Evolutionary conservation across 2,329 filamentous ascomycete genomes (phyloP), one percentile per base, ranked within the genome.

Genomic region (Pseudogymnoascus sp.): DNA sequence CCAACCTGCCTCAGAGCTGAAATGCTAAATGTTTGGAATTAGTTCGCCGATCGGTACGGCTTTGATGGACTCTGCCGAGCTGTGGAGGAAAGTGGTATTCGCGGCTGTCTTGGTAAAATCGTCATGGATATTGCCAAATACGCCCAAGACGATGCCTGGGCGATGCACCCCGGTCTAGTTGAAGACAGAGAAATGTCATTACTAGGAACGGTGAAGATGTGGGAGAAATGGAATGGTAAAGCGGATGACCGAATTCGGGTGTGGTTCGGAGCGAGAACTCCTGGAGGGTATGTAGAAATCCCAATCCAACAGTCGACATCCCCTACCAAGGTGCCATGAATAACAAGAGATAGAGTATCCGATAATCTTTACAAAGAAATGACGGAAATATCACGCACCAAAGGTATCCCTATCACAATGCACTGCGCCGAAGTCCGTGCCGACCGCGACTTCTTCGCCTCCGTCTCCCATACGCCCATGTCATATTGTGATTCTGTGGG

Each of bases 31-130:
- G 8, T 31, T 31, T 21, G 11, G 34, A 4, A 6, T 50, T 65
- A 77, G 75, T 79, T 79, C 64, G 76, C 78, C 5, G 74, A 79
- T 67, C 74, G 78, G 14, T 79, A 78, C 62, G 78, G 78, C 3
- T 80, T 79, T 63, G 77, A 80, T 62, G 77, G 77, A 3, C 72
- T 80, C 4, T 75, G 73, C 63, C 70, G 69, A 25, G 78, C 77
- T 0, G 78, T 80, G 2, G 74, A 76, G 62, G 75, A 79, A 61
- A 77, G 73, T 60, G 78, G 78, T 0, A 79, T 79, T 50, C 70
- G 78, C 11, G 77, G 76, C 7, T 79, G 77, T 67, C 61, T 67
- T 8, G 66, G 64, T 4, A 66, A 66, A 34, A 53, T 80, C 37
- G 76, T 77, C 63, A 79, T 77, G 75, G 74, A 76, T 62, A 76